phyloP scores from a whole-genome alignment of 805 yeast genomes.

The Hanseniaspora guilliermondii region DNA sequence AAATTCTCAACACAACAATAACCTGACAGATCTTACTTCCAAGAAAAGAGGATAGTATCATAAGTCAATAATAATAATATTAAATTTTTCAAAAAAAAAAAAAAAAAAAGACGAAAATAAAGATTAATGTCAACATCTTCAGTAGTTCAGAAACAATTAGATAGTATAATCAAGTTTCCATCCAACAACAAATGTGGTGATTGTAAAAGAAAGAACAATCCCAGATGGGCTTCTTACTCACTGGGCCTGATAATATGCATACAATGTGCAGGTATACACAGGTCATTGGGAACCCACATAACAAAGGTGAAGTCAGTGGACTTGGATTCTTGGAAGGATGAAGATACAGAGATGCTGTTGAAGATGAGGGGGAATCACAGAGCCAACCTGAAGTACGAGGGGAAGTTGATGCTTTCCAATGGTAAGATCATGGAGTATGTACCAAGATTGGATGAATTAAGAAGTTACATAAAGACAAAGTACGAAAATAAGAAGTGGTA shows the following conservation, averaged over 20 bases:
- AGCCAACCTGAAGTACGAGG: constrained; percentile 79
- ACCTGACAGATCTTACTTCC: too few species aligned
- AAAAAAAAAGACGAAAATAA: not conserved
- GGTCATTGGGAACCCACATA: constrained; percentile 92
- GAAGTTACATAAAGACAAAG: constrained; percentile 81
- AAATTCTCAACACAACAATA: too few species aligned
- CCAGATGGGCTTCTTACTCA: constrained; percentile 97
- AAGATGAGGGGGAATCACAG: constrained; percentile 66
- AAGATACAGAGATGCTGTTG: constrained; percentile 69
- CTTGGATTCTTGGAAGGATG: constrained; percentile 92
- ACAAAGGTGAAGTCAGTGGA: constrained; percentile 88
- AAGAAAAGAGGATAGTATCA: too few species aligned
- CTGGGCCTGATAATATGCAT: constrained; percentile 87
- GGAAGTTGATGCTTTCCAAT: constrained; percentile 33
- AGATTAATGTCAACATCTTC: constrained; percentile 16
- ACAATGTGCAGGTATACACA: constrained; percentile 88
- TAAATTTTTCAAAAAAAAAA: too few species aligned
- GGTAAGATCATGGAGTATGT: constrained; percentile 41
- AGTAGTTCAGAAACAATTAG: constrained; percentile 40
- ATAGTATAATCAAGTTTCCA: constrained; percentile 62
- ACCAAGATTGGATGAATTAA: constrained; percentile 76
- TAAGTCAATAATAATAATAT: too few species aligned
- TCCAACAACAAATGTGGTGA: constrained; percentile 78
- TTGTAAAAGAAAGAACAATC: constrained; percentile 79
- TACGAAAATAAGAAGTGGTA: constrained; percentile 88